Base-by-base conservation (phyloP, 441 rosid genomes). In the Arabidopsis lyrata region DNA sequence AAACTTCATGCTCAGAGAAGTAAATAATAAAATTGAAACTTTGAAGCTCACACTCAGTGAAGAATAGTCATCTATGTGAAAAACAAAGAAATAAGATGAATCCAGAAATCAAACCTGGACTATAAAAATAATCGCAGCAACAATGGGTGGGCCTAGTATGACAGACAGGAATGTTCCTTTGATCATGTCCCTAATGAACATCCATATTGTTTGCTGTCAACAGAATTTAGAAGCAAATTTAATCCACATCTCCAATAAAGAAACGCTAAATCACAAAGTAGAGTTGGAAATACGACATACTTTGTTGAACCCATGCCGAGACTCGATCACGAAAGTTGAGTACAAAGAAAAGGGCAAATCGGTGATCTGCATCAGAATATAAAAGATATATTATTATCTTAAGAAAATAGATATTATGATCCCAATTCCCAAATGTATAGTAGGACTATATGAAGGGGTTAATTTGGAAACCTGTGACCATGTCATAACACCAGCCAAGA, bases 301-400 rank as follows among this genome's bases (percentile, higher is more conserved):
- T 77, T 95, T 92, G 68, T 95, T 95, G 85, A 95, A 95, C 57
- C 99, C 98, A 83, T 95, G 99, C 39, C 93, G 98, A 49, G 94
- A 73, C 84, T 95, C 99, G 13, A 95, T 89, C 70, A 92, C 97
- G 73, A 95, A 95, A 54, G 98, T 95, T 77, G 99, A 95, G 81
- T 84, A 91, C 48, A 95, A 90, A 41, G 99, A 92, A 74, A 95
- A 95, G 15, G 99, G 98, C 82, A 95, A 82, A 80, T 92, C 99
- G 29, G 98, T 91, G 35, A 95, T 85, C 99, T 95, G 96, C 88
- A 83, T 57, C 62, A 78, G 64, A 62, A 82, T 55, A 67, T 34
- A 29, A 44, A 76, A 70, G 55, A 80, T 74, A 61, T 35, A 52
- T 16, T 7, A 58, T 35, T 63, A 41, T 41, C 47, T 24, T 48